Percentiles rank a stretch among this genome's conserved stretches.
phyloP scores from a whole-genome alignment of 2,329 filamentous ascomycete species.

The Moelleriella libera region DNA sequence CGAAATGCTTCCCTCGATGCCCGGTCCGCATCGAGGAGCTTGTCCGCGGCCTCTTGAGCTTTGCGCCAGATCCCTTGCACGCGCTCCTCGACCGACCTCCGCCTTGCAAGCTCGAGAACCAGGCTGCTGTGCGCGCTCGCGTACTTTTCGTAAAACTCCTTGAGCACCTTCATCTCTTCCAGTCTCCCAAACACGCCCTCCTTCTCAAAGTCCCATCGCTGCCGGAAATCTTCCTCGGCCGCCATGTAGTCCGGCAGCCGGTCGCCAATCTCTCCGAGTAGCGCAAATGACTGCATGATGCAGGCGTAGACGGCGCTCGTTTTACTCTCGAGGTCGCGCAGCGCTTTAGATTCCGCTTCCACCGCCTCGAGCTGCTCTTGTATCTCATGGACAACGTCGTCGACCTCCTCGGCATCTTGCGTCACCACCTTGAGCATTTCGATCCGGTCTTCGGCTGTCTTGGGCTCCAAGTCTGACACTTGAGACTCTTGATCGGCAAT shows the following conservation, averaged over 20 bases:
- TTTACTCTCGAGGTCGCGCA: slow-evolving; percentile 48
- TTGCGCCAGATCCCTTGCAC: slow-evolving; percentile 64
- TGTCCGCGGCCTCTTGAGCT: slow-evolving; percentile 62
- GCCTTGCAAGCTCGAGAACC: slow-evolving; percentile 68
- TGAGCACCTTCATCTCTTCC: slow-evolving; percentile 61
- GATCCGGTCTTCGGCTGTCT: slow-evolving; percentile 59
- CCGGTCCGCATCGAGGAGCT: slow-evolving; percentile 59
- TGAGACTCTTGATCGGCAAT: slow-evolving; percentile 43
- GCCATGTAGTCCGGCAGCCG: slow-evolving; percentile 52
- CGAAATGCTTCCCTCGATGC: slow-evolving; percentile 65
- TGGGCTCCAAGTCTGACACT: slow-evolving; percentile 44
- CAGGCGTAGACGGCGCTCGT: slow-evolving; percentile 33
- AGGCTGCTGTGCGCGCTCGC: slow-evolving; percentile 71
- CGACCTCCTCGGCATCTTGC: slow-evolving; percentile 53
- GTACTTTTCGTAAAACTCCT: slow-evolving; percentile 79
- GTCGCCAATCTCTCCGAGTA: slow-evolving; percentile 53
- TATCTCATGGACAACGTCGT: slow-evolving; percentile 56
- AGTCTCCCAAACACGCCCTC: slow-evolving; percentile 54
- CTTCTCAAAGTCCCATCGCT: slow-evolving; percentile 62
- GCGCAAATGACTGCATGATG: slow-evolving; percentile 47
- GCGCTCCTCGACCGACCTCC: slow-evolving; percentile 58
- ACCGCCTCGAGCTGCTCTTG: slow-evolving; percentile 63
- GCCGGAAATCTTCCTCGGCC: slow-evolving; percentile 48
- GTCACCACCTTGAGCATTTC: slow-evolving; percentile 75
- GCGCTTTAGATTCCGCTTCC: slow-evolving; percentile 51